Evolutionary conservation across 768 basidiomycete species (phyloP), one percentile per base, ranked within the genome.

Genomic region (Suillus tomentosus): DNA sequence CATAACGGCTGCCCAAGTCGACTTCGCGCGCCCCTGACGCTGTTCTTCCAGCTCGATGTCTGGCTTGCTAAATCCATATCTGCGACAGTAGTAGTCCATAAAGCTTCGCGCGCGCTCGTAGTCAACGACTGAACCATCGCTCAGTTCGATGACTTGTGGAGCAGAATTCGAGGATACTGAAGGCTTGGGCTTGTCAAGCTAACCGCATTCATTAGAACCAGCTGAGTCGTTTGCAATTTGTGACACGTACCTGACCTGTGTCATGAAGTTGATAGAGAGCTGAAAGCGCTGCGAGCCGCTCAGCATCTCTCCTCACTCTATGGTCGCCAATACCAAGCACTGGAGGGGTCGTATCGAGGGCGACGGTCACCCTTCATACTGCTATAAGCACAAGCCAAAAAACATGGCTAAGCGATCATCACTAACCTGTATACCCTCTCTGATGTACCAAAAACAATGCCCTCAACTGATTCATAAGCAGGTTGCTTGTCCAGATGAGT

Each of bases 61-160:
- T 3, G 94, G 93, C 66, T 84, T 85, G 11, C 82, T 80, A 70
- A 95, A 95, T 31, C 79, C 79, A 73, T 87, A 97, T 42, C 87
- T 82, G 53, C 87, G 84, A 72, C 95, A 96, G 70, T 98, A 98
- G 74, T 91, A 98, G 67, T 96, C 95, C 90, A 97, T 95, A 80
- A 98, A 98, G 65, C 84, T 86, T 57, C 90, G 86, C 3, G 94
- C 94, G 60, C 84, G 83, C 60, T 93, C 91, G 59, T 88, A 88
- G 8, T 78, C 79, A 66, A 95, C 84, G 24, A 77, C 70, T 13
- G 85, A 81, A 31, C 87, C 86, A 70, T 94, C 90, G 3, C 87
- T 85, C 13, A 95, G 71, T 8, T 69, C 72, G 39, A 78, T 78
- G 17, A 74, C 72, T 2, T 65, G 61, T 8, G 67, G 62, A 37